Evolutionary conservation across 2,329 filamentous ascomycete genomes (phyloP), one percentile per base, ranked within the genome.

Genomic region (Diaporthe amygdali): DNA sequence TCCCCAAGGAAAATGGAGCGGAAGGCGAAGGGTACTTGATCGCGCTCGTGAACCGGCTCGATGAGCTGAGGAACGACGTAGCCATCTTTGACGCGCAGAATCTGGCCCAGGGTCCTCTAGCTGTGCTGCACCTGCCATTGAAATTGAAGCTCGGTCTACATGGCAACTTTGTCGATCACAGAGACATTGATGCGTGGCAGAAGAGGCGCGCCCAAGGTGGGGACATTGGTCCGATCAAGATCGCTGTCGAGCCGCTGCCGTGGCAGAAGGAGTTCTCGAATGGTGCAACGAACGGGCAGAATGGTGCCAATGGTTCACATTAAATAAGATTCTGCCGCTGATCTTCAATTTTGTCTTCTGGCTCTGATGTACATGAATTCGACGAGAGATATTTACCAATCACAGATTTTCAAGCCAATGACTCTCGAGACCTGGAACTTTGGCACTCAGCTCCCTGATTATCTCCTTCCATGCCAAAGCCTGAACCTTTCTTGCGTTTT

Each of bases 11-110:
- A 0, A 79, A 81, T 25, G 81, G 78, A 0, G 77, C 69, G 1
- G 86, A 89, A 74, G 86, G 85, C 0, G 85, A 88, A 66, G 87
- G 87, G 1, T 88, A 86, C 73, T 80, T 82, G 74, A 82, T 87
- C 41, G 84, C 84, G 25, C 79, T 85, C 64, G 77, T 84, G 49
- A 85, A 86, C 73, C 80, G 83, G 67, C 80, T 86, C 5, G 85
- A 86, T 73, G 79, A 82, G 61, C 75, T 84, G 39, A 77, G 83
- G 61, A 85, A 84, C 73, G 83, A 84, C 66, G 79, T 84, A 8
- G 78, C 82, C n/a, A 81, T 84, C 56, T 83, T 84, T 66, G 82
- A 85, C 52, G 83, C 83, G 1, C 79, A 79, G 73, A 74, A 82
- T 22, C 75, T 85, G 0, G 74, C 77, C 0, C 76, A 79, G 37